Evolutionary conservation across 805 yeast genomes (phyloP), one percentile per base, ranked within the genome.

Genomic region (Blastobotrys chiropterorum): DNA sequence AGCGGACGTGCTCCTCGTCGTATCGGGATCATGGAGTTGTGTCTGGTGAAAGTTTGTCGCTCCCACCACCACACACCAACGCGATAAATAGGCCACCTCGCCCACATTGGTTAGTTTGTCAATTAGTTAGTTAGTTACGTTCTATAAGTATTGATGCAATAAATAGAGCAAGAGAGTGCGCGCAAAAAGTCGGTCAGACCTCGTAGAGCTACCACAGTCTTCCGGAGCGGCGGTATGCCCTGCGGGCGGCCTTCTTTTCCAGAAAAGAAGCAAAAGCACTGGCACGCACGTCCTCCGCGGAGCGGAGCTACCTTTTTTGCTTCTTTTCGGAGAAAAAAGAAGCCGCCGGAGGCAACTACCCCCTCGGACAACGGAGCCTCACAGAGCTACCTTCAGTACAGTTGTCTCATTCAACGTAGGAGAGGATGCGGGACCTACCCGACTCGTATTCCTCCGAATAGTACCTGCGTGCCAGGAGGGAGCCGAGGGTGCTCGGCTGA

Each of bases 401-500:
- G 40, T 38, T n/a, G 15, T 16, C 40, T 38, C 15, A 38, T 38
- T 46, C 48, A 2, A 46, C 16, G 19, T 46, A 46, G 34, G 42
- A 17, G 17, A 46, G 48, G 11, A 46, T 41, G 11, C 38, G 38
- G 19, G 21, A 8, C 14, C 20, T 15, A 11, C 20, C 4, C 5
- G 14, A 2, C 3, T 15, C 20, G 38, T 38, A 17, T 2, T 46
- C 34, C 13, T 42, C 47, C 14, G 50, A 46, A n/a, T 39, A 19
- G 67, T 67, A 65, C 8, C 21, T 26, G 11, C 39, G 20, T 2
- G 84, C 83, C 16, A 80, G 66, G 31, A 67, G 64, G 2, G 77
- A 75, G 0, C 85, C 86, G 48, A 72, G 71, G 49, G 71, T 74
- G 52, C 81, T 76, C 0, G 86, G 85, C 62, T 81, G 86, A 56